Conservation (phyloP, 2,329 filamentous ascomycete species). For the Penicillium sp. region DNA sequence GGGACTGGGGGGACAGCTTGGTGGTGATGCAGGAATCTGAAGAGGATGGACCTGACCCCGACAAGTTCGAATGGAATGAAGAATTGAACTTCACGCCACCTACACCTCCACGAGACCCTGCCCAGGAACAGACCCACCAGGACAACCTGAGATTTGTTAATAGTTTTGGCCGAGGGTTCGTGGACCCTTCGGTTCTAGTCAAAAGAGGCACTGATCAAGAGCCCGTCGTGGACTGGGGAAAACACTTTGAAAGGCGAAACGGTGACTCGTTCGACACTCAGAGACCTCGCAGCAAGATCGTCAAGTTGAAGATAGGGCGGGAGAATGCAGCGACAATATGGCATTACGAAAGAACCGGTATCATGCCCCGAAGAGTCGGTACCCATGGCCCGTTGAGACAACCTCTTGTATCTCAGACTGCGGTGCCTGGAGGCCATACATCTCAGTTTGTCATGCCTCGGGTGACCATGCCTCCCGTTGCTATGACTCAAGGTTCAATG, state of each 20-base stretch:
- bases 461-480: not conserved
- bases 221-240: conserved; percentile 1
- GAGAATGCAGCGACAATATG: not conserved
- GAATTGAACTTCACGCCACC: conserved; percentile 5
- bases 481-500: not conserved
- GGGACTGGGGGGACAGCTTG: conserved; percentile 35
- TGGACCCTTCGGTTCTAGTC: not conserved
- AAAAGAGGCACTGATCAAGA: not conserved
- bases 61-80: conserved; percentile 21
- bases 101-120: not conserved
- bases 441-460: not conserved
- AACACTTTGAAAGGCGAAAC: not conserved
- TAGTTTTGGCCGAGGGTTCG: not conserved
- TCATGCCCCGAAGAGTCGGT: not conserved
- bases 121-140: not conserved
- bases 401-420: not conserved
- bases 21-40: conserved; percentile 15
- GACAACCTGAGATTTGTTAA: not conserved
- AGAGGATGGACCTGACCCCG: conserved; percentile 2
- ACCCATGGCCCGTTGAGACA: not conserved
- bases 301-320: not conserved
- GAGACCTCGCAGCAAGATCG: not conserved
- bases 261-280: not conserved
- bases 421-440: not conserved
- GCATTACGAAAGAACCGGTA: not conserved